Percentiles rank a stretch among this genome's conserved stretches.
Evolutionary conservation across 1,284 basidiomycete genomes (phyloP).

Genomic region (Malassezia yamatoensis): DNA sequence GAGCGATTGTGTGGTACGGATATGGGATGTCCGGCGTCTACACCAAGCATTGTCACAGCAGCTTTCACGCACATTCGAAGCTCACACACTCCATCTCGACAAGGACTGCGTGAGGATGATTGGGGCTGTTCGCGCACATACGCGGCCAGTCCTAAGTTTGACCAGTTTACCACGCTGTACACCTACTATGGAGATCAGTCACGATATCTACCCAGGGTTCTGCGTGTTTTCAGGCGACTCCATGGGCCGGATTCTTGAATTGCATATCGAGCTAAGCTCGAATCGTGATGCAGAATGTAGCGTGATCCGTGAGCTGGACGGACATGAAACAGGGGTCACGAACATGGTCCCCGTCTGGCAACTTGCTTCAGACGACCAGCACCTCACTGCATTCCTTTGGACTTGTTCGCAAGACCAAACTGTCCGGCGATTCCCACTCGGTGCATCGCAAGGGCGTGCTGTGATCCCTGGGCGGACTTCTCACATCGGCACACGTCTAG

Average conservation of each 20-base stretch:
- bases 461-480: conserved; percentile 3
- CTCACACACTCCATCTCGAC: neutral
- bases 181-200: neutral
- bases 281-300: neutral
- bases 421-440: conserved; percentile 15
- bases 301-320: conserved; percentile 14
- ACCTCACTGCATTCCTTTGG: conserved; percentile 9
- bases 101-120: no score
- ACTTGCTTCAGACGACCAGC: neutral
- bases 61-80: neutral
- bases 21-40: conserved; percentile 15
- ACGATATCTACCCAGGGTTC: neutral
- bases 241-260: conserved; percentile 16
- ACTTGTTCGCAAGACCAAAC: conserved; percentile 7
- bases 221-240: conserved; percentile 13
- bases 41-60: neutral
- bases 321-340: conserved; percentile 11
- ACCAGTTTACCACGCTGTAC: conserved; percentile 6
- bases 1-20: conserved; percentile 16
- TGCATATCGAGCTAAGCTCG: neutral
- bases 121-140: conserved; percentile 5
- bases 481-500: conserved; percentile 1
- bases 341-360: conserved; percentile 8
- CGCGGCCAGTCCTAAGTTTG: conserved; percentile 10
- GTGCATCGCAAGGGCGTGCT: neutral